phyloP scores from a whole-genome alignment of 176 grass and related monocot genomes.

The Eragrostis nindensis region DNA sequence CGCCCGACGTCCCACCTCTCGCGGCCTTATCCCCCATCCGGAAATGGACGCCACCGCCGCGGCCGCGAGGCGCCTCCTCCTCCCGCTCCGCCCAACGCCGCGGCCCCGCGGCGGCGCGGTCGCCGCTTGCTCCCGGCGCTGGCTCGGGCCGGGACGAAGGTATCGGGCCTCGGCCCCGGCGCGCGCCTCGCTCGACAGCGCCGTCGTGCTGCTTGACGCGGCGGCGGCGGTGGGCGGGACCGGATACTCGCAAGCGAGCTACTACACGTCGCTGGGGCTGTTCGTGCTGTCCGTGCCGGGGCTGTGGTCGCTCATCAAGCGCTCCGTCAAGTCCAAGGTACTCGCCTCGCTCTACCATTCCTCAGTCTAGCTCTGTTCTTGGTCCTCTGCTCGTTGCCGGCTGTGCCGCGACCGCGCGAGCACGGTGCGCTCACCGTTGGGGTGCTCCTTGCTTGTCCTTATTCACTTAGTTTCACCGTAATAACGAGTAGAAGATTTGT shows the following conservation, averaged over 20 bases:
- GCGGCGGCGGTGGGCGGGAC: constrained; percentile 42
- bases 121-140: neutral
- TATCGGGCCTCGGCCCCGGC: constrained; percentile 16
- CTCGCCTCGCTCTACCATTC: too few species aligned
- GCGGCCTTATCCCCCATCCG: constrained; percentile 13
- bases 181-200: constrained; percentile 60
- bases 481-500: neutral
- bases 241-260: constrained; percentile 95
- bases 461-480: too few species aligned
- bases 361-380: neutral
- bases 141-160: neutral
- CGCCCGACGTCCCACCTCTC: too few species aligned
- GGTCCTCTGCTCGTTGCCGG: neutral
- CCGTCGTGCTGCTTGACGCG: constrained; percentile 64
- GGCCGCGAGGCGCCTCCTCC: constrained; percentile 37
- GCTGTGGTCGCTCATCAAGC: constrained; percentile 97
- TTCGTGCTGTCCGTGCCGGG: constrained; percentile 98
- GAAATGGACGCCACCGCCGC: constrained; percentile 32
- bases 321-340: constrained; percentile 99
- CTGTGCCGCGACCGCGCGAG: too few species aligned
- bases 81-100: constrained; percentile 40
- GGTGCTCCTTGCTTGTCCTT: too few species aligned
- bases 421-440: too few species aligned
- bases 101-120: neutral
- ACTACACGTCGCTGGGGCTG: constrained; percentile 94